Percentiles rank a stretch among this genome's conserved stretches.
phyloP scores from a whole-genome alignment of 2,329 filamentous ascomycete species.

The Chaetothyriales sp. region DNA sequence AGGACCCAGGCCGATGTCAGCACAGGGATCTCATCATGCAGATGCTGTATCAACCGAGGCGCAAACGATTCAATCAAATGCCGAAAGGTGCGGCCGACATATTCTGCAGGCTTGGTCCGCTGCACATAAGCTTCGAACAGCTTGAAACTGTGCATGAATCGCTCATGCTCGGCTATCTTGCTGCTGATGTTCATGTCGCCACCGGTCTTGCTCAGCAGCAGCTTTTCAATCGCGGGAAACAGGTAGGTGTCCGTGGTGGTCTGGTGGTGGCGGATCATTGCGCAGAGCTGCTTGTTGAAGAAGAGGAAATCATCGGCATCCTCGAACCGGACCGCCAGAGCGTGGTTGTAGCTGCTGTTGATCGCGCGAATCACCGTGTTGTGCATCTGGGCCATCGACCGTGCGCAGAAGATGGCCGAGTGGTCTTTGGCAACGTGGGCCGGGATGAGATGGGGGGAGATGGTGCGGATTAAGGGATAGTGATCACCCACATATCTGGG shows the following conservation, averaged over 20 bases:
- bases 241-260: slow-evolving; percentile 12
- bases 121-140: slow-evolving; percentile 15
- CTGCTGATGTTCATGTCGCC: slow-evolving; percentile 5
- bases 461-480: slow-evolving; percentile 15
- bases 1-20: slow-evolving; percentile 12
- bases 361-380: slow-evolving; percentile 16
- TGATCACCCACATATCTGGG: slow-evolving; percentile 14
- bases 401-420: slow-evolving; percentile 9
- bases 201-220: slow-evolving; percentile 7
- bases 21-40: slow-evolving; percentile 17
- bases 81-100: slow-evolving; percentile 13
- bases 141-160: slow-evolving; percentile 13
- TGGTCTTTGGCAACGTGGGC: slow-evolving; percentile 5
- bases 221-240: slow-evolving; percentile 11
- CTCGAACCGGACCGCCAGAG: slow-evolving; percentile 1
- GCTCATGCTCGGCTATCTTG: slow-evolving; percentile 10
- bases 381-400: slow-evolving; percentile 16
- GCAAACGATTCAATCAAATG: slow-evolving; percentile 15
- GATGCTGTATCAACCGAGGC: slow-evolving; percentile 16
- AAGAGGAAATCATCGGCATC: slow-evolving; percentile 14
- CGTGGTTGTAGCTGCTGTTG: slow-evolving; percentile 16
- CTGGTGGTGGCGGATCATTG: slow-evolving; percentile 14
- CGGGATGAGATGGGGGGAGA: slow-evolving; percentile 7
- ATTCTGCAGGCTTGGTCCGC: slow-evolving; percentile 11
- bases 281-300: slow-evolving; percentile 15